These are phyloP conservation scores for Royoungia palumana DNA, from an alignment of 768 basidiomycete genomes.

Conservation along the genomic window DNA sequence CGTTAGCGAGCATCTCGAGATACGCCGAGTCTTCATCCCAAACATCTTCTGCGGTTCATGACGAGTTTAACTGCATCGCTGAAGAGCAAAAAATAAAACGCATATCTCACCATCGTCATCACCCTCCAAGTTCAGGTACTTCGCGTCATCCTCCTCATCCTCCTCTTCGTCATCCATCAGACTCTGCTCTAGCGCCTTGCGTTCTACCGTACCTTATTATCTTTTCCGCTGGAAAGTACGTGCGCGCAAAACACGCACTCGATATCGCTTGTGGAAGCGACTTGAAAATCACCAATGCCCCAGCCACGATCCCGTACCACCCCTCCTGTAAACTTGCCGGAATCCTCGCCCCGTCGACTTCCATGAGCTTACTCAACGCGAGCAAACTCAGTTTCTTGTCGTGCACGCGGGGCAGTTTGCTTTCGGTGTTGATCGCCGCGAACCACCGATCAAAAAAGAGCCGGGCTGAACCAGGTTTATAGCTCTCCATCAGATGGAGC, in stretches of 20 bases:
- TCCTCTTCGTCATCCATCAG: slow-evolving; percentile 42
- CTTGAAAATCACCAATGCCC: slow-evolving; percentile 71
- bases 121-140: slow-evolving; percentile 58
- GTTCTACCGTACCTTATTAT: slow-evolving; percentile 35
- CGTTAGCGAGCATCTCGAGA: slow-evolving; percentile 79
- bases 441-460: slow-evolving; percentile 89
- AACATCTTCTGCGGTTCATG: slow-evolving; percentile 64
- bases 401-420: slow-evolving; percentile 76
- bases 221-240: too few species aligned
- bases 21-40: slow-evolving; percentile 91
- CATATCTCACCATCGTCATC: slow-evolving; percentile 52
- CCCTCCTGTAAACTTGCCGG: slow-evolving; percentile 62
- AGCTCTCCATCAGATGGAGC: slow-evolving; percentile 68
- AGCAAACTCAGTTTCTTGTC: slow-evolving; percentile 84
- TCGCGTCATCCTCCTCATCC: slow-evolving; percentile 48
- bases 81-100: neutral
- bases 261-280: slow-evolving; percentile 73
- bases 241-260: slow-evolving; percentile 39
- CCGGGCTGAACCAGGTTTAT: slow-evolving; percentile 57
- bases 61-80: neutral
- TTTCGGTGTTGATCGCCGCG: slow-evolving; percentile 55
- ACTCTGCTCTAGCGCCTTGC: slow-evolving; percentile 58
- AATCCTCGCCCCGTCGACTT: slow-evolving; percentile 55
- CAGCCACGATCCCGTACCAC: slow-evolving; percentile 74
- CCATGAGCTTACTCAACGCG: slow-evolving; percentile 73